Base-by-base conservation (phyloP, 179 eudicot genomes). In the Silene noctiflora region DNA sequence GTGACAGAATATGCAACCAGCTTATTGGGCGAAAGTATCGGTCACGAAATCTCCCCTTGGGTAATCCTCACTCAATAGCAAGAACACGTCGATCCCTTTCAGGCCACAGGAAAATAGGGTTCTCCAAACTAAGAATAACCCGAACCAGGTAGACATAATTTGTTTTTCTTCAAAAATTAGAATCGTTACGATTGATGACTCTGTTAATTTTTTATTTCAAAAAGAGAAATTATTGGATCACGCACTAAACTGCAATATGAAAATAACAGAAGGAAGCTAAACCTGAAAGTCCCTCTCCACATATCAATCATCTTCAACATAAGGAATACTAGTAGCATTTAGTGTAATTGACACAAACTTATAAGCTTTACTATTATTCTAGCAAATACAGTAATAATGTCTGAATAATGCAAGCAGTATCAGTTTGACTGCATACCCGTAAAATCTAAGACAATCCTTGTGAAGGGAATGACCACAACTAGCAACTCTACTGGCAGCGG, bases 401-500 rank as follows among this genome's bases (percentile, higher is more conserved):
- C 20, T 7, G 10, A 19, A 33, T 66, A 16, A 1, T 66, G 70
- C 11, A 39, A 31, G 24, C 51, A 72, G n/a, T 48, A 69, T 65
- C 13, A 63, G 20, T 71, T 31, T 48, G 67, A 67, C 64, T 60
- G 75, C 84, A 66, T 82, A 86, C 89, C 89, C 89, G 69, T 84
- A 86, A 77, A 86, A 86, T 77, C 89, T 78, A 35, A 86, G 86
- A 77, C 87, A 86, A 71, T 86, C 87, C 74, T 77, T 86, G 81
- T 86, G 87, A 76, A 86, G 85, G 78, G 87, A 86, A 75, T 86
- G 89, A 44, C 89, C 89, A 82, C 89, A 86, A 62, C 80, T 84
- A 58, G 89, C 84, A 78, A 84, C 84, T 77, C 84, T 80, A 74
- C 83, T 80, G 60, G 84, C 85, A 74, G 85, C 89, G 71, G 86